Evolutionary conservation across 768 basidiomycete genomes (phyloP), one percentile per base, ranked within the genome.

Genomic region (Lyophyllum semitale): DNA sequence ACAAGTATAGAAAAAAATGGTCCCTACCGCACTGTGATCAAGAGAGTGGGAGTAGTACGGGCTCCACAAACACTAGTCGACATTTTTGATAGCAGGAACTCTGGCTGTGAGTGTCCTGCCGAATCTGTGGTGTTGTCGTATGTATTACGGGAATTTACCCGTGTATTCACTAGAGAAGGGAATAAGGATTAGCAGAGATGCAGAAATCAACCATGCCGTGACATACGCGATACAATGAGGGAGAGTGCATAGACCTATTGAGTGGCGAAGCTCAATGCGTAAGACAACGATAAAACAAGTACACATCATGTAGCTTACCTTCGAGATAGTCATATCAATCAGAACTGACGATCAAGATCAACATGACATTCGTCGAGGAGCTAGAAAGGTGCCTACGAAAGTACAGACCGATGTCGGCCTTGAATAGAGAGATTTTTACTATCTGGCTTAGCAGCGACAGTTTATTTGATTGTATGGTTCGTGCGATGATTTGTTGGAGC

Each of bases 241-340:
- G 51, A 44, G 41, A 44, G 44, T 20, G 42, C 42, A n/a, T 52
- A 52, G 29, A 52, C 42, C 17, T 20, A 6, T 20, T 3, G 23
- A n/a, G 18, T 40, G 38, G 18, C 15, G 38, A 40, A 13, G 15
- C 5, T 17, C 38, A 40, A 17, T n/a, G n/a, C n/a, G n/a, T n/a
- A n/a, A n/a, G n/a, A n/a, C n/a, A n/a, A n/a, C n/a, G n/a, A n/a
- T 6, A 40, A 6, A 4, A 15, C 4, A 6, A 13, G 6, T 40
- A 40, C 18, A 40, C 38, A 8, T 17, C 15, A 15, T 40, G 15
- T 40, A 20, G 15, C 38, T 7, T 17, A 40, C 38, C 26, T 51
- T 51, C 11, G 42, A 38, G 50, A 43, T 27, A 8, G 50, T 51
- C 17, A 51, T 42, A 33, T 51, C 50, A 43, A 42, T 43, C 25